phyloP scores from a whole-genome alignment of 371 early-diverging fungal species.

The Entomophthora muscae region DNA sequence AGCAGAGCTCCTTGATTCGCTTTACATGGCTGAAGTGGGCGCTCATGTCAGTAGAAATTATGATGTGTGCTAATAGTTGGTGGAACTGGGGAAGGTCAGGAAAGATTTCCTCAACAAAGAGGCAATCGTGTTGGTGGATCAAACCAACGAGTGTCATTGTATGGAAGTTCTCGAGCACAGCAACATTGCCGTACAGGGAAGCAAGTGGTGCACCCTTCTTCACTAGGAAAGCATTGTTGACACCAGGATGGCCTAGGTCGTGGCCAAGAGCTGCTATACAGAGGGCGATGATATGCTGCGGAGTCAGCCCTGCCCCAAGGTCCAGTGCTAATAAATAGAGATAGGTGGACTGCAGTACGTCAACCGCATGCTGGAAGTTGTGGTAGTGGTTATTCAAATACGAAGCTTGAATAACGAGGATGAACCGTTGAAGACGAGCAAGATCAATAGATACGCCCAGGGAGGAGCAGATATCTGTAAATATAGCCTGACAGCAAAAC shows the following conservation, averaged over 20 bases:
- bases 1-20: conserved; percentile 34
- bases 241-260: conserved; percentile 76
- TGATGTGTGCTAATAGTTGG: conserved; percentile 38
- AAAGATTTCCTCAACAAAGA: conserved; percentile 14
- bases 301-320: conserved; percentile 15
- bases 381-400: conserved; percentile 46
- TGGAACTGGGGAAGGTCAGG: conserved; percentile 37
- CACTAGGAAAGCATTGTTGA: conserved; percentile 64
- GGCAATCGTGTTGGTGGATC: conserved; percentile 38
- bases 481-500: not conserved
- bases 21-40: conserved; percentile 61
- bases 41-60: conserved; percentile 72
- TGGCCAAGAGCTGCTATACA: conserved; percentile 64
- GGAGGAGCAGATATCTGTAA: not conserved
- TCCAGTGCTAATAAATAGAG: conserved; percentile 30
- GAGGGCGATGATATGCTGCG: conserved; percentile 49
- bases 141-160: conserved; percentile 69
- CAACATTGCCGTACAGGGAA: conserved; percentile 56
- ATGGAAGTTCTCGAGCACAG: conserved; percentile 89
- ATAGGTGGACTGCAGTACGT: conserved; percentile 63
- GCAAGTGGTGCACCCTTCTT: conserved; percentile 64
- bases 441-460: not conserved
- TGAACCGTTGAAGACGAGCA: not conserved
- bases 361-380: conserved; percentile 71
- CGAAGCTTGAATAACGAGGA: not conserved